These are phyloP conservation scores for Mycena chlorophos DNA, from an alignment of 768 basidiomycete genomes.

Conservation along the genomic window DNA sequence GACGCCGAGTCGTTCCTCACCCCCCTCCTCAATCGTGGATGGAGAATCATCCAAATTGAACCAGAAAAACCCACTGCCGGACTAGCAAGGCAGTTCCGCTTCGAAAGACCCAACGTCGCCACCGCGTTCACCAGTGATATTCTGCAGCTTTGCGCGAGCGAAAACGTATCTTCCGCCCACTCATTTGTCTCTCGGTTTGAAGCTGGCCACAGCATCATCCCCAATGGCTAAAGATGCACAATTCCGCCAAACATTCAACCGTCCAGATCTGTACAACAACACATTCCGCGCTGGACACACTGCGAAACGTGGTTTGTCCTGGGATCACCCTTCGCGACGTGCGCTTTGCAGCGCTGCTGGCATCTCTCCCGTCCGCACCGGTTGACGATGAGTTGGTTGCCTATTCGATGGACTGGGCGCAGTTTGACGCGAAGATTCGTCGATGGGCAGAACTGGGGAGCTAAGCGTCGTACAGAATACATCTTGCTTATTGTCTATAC, in stretches of 20 bases:
- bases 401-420: background rate
- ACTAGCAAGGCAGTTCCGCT: constrained; percentile 10
- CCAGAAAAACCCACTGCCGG: background rate
- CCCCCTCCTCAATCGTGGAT: constrained; percentile 15
- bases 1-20: constrained; percentile 14
- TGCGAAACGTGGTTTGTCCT: constrained; percentile 1
- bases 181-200: background rate
- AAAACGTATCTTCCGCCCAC: background rate
- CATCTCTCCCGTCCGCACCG: constrained; percentile 14
- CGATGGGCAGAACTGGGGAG: constrained; percentile 4
- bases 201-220: constrained; percentile 15
- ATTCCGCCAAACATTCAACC: background rate
- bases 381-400: background rate
- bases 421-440: background rate
- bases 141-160: constrained; percentile 10
- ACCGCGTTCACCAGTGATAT: constrained; percentile 10
- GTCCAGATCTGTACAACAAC: constrained; percentile 16
- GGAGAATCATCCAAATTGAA: constrained; percentile 7
- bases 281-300: constrained; percentile 16
- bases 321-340: constrained; percentile 21
- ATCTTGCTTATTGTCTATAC: background rate
- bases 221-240: constrained; percentile 1
- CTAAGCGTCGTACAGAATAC: background rate
- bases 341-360: constrained; percentile 19
- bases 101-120: background rate